Evolutionary conservation across 768 basidiomycete species (phyloP).

Genomic region (Russula foetens): DNA sequence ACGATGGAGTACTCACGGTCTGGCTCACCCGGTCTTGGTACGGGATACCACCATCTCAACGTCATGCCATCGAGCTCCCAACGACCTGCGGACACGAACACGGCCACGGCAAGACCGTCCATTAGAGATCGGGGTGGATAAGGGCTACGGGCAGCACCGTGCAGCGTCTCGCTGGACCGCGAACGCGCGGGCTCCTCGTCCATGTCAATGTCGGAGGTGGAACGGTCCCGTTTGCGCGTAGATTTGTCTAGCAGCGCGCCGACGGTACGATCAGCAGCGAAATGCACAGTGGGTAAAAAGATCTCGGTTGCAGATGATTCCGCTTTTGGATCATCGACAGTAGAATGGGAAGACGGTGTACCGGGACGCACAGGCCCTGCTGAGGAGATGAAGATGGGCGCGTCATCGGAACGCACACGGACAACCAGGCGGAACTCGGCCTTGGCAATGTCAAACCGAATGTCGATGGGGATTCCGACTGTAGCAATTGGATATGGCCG

Average conservation of each 20-base stretch:
- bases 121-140: constrained; percentile 15
- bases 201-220: constrained; percentile 5
- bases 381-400: constrained; percentile 21
- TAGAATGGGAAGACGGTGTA: constrained; percentile 20
- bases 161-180: constrained; percentile 17
- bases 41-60: constrained; percentile 36
- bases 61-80: constrained; percentile 41
- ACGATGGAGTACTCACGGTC: constrained; percentile 28
- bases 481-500: constrained; percentile 75
- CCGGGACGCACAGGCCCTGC: constrained; percentile 7
- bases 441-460: constrained; percentile 69
- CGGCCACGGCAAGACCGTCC: constrained; percentile 49
- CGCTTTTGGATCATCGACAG: constrained; percentile 24
- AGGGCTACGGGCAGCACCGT: constrained; percentile 7
- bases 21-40: constrained; percentile 25
- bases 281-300: constrained; percentile 87
- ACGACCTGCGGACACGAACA: constrained; percentile 39
- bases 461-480: constrained; percentile 56
- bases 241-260: constrained; percentile 12
- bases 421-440: constrained; percentile 66
- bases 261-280: constrained; percentile 40
- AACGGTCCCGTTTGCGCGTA: constrained; percentile 5
- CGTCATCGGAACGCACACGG: constrained; percentile 52
- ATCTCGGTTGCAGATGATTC: constrained; percentile 69
- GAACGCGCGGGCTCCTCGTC: not conserved